Evolutionary conservation across 192 early-diverging fungal species (phyloP), one percentile per base, ranked within the genome.

Genomic region (Mortierella claussenii): DNA sequence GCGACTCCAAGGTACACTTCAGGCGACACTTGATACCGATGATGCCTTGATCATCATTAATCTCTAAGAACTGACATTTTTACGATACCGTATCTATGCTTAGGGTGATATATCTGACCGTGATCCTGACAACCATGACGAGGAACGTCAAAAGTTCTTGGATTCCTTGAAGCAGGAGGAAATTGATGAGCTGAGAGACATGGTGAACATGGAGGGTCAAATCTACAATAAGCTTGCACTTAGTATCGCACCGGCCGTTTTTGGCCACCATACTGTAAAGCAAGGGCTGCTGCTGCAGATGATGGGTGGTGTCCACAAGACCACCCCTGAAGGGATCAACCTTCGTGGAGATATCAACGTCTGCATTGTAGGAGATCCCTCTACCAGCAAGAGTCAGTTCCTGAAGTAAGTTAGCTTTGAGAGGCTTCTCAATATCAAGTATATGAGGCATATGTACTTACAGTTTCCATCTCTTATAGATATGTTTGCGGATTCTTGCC

Each of bases 331-430:
- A 82, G 95, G 95, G 9, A 97, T 98, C 76, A 86, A 94, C 75
- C 83, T 98, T 18, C 91, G 97, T 80, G 97, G 97, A 54, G 97
- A 99, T 79, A 94, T 99, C 46, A 99, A 99, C 63, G 95, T 99
- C 12, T 97, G 96, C 60, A 86, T 99, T 57, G 96, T 98, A 26
- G 96, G 97, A 30, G 97, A 99, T 69, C 97, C 97, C 21, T 89
- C 89, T 57, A 97, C 95, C 20, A 92, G 94, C 63, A 99, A 99
- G 73, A 93, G 91, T 68, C 97, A 99, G 78, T 96, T 96, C 70
- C 81, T 96, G n/a, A 95, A 95, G 90, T 95, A 82, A 66, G 73
- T 45, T 40, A 40, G 37, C 37, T 13, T 13, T 40, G 37, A 40
- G 37, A 40, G 8, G 7, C 13, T 40, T 40, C 13, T 40, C 37